A percentile compares a stretch with the other conserved stretches of the same genome.
Conservation (phyloP, 257 asterid species). For the Gentiana macrophylla region DNA sequence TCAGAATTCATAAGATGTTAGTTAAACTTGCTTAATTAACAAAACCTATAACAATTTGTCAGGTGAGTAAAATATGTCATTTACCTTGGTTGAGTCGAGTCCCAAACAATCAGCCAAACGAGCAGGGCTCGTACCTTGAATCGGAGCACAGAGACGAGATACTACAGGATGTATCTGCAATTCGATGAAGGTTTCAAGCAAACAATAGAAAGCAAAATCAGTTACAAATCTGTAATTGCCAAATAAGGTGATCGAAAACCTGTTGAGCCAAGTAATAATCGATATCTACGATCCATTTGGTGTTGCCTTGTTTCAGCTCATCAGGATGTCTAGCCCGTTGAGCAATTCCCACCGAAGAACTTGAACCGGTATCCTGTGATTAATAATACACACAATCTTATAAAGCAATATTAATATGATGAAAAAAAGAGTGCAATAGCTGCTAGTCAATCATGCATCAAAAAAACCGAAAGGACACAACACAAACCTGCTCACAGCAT, state of each 20-base stretch:
- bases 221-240: conserved; percentile 1
- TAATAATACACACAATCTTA: conserved; percentile 8
- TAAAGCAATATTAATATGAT: background rate
- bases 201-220: conserved; percentile 9
- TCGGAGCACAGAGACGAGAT: conserved; percentile 90
- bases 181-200: conserved; percentile 13
- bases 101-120: conserved; percentile 99
- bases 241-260: conserved; percentile 30
- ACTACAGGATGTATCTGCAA: conserved; percentile 96
- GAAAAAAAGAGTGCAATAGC: too few species aligned
- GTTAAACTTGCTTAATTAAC: conserved; percentile 8
- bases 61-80: conserved; percentile 7
- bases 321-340: conserved; percentile 99
- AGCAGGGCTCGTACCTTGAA: conserved; percentile 96
- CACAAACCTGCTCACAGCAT: conserved; percentile 82
- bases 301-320: conserved; percentile 71
- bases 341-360: conserved; percentile 69
- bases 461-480: background rate
- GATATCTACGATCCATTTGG: conserved; percentile 80
- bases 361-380: conserved; percentile 60
- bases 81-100: conserved; percentile 89
- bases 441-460: too few species aligned
- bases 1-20: conserved; percentile 13
- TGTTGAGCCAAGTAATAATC: conserved; percentile 96
- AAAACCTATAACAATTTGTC: conserved; percentile 2